Evolutionary conservation across 75 land plant genomes (phyloP), one percentile per base, ranked within the genome.

Genomic region (Picea glauca): DNA sequence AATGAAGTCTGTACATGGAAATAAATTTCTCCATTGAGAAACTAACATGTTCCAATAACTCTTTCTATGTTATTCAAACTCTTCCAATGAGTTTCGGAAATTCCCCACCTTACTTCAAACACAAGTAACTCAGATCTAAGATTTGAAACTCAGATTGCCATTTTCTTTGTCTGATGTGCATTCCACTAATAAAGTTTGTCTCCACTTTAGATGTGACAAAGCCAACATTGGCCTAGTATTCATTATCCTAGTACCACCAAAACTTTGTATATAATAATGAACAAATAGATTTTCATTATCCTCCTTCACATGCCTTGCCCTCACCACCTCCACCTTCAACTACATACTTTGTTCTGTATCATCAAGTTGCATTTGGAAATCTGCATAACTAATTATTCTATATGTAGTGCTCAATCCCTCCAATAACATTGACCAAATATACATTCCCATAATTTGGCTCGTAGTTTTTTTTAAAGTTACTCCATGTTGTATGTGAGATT

Each of bases 331-430:
- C 26, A 43, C 1, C 38, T 20, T 76, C 14, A 76, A 13, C 78
- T 56, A 18, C 60, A 67, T 73, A 13, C 7, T 20, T n/a, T 57
- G 23, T 12, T 46, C 8, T 30, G 80, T n/a, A 14, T 46, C 1
- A 43, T 60, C 21, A 18, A 13, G 1, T 17, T 61, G 43, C 30
- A 32, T 21, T 17, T 43, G 26, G 26, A 40, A 62, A 15, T 23
- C 11, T 32, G 1, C 1, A 50, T 50, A 50, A 9, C 56, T 50
- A 50, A 50, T 0, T 50, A 8, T 50, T 50, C 95, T 78, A 86
- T 83, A 77, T 92, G 85, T 92, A 88, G 85, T 13, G 85, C 91
- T 26, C 98, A 96, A 32, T 93, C 94, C 75, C 78, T 93, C 85
- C 79, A 84, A 67, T 95, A 95, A 26, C 89, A 81, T 58, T 38